A percentile compares a stretch with the other conserved stretches of the same genome.
Conservation (phyloP, 2,329 filamentous ascomycete species). For the Stylonectria norvegica region DNA sequence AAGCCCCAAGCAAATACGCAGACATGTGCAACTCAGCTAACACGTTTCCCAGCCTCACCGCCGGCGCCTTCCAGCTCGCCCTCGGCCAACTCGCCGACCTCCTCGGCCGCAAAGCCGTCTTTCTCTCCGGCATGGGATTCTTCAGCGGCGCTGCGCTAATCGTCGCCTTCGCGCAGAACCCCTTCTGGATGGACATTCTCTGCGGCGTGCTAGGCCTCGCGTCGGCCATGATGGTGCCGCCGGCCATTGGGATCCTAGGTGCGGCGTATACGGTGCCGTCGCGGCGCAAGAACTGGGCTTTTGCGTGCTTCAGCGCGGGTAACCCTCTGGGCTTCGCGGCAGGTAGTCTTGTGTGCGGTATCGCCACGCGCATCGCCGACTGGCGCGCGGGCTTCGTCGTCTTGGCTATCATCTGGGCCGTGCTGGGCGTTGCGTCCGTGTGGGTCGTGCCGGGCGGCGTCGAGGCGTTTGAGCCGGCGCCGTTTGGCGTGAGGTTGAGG, state of each 20-base stretch:
- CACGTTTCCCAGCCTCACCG: conserved; percentile 41
- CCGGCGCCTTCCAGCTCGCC: conserved; percentile 62
- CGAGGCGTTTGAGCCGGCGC: conserved; percentile 40
- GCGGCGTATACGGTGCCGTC: conserved; percentile 60
- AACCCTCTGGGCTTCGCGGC: conserved; percentile 40
- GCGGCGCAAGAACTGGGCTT: conserved; percentile 61
- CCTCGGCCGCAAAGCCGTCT: conserved; percentile 17
- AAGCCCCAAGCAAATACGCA: no score
- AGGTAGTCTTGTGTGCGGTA: conserved; percentile 56
- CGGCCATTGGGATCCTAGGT: conserved; percentile 62
- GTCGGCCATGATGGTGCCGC: conserved; percentile 60
- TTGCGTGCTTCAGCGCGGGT: conserved; percentile 55
- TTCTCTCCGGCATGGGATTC: conserved; percentile 17
- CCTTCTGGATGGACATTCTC: conserved; percentile 46
- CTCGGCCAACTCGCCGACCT: conserved; percentile 36
- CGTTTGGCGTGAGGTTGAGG: conserved; percentile 16
- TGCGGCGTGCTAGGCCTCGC: conserved; percentile 63
- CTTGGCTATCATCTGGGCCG: conserved; percentile 60
- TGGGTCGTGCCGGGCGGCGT: conserved; percentile 58
- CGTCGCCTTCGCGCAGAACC: conserved; percentile 21
- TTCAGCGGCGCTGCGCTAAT: conserved; percentile 20
- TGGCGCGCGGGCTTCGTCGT: conserved; percentile 64
- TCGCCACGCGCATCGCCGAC: conserved; percentile 57
- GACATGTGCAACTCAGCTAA: conserved; percentile 1
- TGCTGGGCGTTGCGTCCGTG: conserved; percentile 54